phyloP scores from a whole-genome alignment of 345 rosid species.

The Pseudoturritis turrita region DNA sequence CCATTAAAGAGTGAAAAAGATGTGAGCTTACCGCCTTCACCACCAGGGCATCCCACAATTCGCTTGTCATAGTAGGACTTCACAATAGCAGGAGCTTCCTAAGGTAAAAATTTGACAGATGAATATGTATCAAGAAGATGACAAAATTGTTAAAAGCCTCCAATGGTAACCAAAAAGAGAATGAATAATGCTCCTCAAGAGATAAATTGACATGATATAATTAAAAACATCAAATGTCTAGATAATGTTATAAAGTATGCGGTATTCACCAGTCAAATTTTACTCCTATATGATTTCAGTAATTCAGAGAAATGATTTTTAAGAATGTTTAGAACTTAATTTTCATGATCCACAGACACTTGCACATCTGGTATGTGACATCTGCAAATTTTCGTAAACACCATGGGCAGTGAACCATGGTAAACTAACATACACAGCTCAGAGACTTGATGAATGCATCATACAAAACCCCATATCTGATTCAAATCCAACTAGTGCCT shows the following conservation, averaged over 20 bases:
- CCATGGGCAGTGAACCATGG: neutral
- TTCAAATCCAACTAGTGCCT: neutral
- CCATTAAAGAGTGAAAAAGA: neutral
- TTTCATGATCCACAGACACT: neutral
- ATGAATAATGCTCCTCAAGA: neutral
- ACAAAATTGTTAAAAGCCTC: neutral
- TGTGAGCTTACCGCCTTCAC: constrained; percentile 47
- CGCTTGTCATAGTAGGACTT: constrained; percentile 53
- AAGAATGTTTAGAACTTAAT: neutral
- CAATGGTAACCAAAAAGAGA: neutral
- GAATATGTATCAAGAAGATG: neutral
- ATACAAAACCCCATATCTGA: neutral
- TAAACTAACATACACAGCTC: neutral
- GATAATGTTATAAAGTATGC: neutral
- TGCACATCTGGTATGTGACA: neutral
- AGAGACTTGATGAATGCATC: neutral
- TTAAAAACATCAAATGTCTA: neutral
- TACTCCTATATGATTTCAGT: neutral
- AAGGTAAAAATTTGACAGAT: neutral
- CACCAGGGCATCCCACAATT: constrained; percentile 68
- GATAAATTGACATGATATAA: neutral
- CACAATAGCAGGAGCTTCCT: constrained; percentile 54
- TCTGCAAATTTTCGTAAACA: neutral
- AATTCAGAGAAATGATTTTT: neutral
- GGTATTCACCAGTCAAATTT: neutral